Base-by-base conservation (phyloP, 768 basidiomycete genomes). In the Mrakia gelida region DNA sequence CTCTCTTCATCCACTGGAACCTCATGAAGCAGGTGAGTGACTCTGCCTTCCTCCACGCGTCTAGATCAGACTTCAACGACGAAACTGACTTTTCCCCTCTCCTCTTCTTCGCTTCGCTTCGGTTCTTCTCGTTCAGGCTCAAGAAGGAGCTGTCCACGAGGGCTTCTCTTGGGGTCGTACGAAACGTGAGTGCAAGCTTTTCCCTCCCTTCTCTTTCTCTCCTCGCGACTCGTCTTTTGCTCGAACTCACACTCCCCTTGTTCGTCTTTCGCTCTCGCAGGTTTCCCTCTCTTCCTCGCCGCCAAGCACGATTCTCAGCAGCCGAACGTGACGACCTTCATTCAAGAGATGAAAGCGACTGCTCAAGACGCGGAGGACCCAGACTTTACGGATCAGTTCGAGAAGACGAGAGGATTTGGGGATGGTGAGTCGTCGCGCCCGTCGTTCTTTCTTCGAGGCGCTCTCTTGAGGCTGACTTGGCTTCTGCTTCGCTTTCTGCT, bases 1-100 rank as follows among this genome's bases (percentile, higher is more conserved):
- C 82, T 72, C 79, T 81, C 56, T 83, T 80, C 76, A 81, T 82
- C 3, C 80, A 83, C 72, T 75, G 78, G 81, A 87, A 86, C 71
- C 80, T 86, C 16, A 77, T 86, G 62, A 86, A 86, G 76, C 84
- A 85, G 78, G 84, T 84, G 38, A 38, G 38, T 56, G 84, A 26
- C 45, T 28, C 30, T 15, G 15, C 49, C 18, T 52, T 52, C 49
- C 21, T 52, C 18, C 1, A 18, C 49, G 49, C 18, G 49, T 21
- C 49, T 10, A 16, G 18, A 13, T 21, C 49, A 52, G 18, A 52
- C 3, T 10, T 7, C 18, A 16, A 52, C 11, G 45, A 16, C 15
- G 9, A 52, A 52, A 52, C 49, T 52, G 18, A 52, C 49, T 52
- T 16, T 21, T 3, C 45, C 7, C 11, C 45, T 45, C 13, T 16